Base-by-base conservation (phyloP, 495 filamentous ascomycete species). In the Podospora conica region DNA sequence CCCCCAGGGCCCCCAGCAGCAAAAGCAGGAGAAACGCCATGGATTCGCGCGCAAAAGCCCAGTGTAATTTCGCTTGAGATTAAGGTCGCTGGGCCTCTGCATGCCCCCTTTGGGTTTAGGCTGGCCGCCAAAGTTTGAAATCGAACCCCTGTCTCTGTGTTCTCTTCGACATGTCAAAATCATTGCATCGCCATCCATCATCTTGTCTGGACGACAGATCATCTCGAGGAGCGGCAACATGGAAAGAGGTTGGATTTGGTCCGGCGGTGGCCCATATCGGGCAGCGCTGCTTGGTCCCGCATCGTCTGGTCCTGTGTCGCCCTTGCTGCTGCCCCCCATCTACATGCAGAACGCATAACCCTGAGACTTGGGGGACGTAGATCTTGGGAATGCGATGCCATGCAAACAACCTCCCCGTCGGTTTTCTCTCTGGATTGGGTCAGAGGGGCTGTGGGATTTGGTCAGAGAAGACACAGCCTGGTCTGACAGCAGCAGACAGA, bases 31-130 rank as follows among this genome's bases (percentile, higher is more conserved):
- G 59, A 68, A 63, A 56, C 28, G 65, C 40, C 40, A 48, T 66
- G 67, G 69, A 69, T 73, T 70, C 69, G 70, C 40, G 40, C 58
- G 66, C 62, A 25, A 65, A 66, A 55, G 69, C 70, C 63, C 70
- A 64, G 58, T 58, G 62, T 72, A 76, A 76, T 76, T 73, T 76
- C 75, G 75, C 75, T 76, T 76, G 73, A 73, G 64, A 67, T 74
- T 69, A 65, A 70, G 68, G 64, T 69, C 64, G 65, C 63, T 66
- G 58, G 23, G 63, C 61, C 59, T 53, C 58, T 57, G 60, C 69
- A 61, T 76, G 62, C 74, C 69, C 65, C 55, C 67, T 66, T 40
- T 61, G 67, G 74, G 58, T 58, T 76, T 48, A 48, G 40, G 15
- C 40, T 48, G 40, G 15, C 40, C n/a, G 40, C 40, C 15, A 48